Conservation (phyloP, 2,329 filamentous ascomycete species). For the Mariannaea sp. region DNA sequence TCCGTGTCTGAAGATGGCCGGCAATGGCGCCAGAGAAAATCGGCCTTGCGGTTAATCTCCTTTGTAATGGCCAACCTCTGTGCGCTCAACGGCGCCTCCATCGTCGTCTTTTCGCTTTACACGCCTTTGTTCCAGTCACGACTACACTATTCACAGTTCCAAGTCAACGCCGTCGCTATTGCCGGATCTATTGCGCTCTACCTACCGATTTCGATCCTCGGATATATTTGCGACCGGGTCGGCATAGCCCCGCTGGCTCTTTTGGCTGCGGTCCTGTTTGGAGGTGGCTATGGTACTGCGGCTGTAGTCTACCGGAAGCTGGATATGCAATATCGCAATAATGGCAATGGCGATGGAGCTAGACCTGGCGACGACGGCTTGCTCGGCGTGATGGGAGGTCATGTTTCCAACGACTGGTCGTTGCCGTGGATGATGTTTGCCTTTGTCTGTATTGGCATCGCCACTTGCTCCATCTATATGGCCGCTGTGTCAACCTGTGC, state of each 20-base stretch:
- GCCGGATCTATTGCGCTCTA: conserved; percentile 88
- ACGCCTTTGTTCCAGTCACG: conserved; percentile 86
- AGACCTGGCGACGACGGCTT: no score
- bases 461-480: conserved; percentile 88
- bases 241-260: conserved; percentile 79
- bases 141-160: conserved; percentile 85
- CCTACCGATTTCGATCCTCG: conserved; percentile 85
- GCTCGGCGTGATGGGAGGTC: no score
- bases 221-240: conserved; percentile 88
- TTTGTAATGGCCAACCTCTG: conserved; percentile 60
- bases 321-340: conserved; percentile 54
- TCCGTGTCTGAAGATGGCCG: conserved; percentile 30
- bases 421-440: conserved; percentile 84
- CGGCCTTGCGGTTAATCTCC: conserved; percentile 50
- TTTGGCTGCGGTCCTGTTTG: conserved; percentile 74
- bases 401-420: conserved; percentile 62
- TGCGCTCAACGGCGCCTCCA: conserved; percentile 82
- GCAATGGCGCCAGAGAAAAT: conserved; percentile 37
- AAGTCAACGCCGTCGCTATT: conserved; percentile 89
- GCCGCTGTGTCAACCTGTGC: conserved; percentile 91
- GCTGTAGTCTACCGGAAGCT: conserved; percentile 71
- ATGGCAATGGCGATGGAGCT: no score
- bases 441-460: conserved; percentile 82
- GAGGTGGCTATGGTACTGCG: conserved; percentile 79
- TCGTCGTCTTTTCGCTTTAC: conserved; percentile 93